phyloP scores from a whole-genome alignment of 208 protist species.

The Leishmania turanica region DNA sequence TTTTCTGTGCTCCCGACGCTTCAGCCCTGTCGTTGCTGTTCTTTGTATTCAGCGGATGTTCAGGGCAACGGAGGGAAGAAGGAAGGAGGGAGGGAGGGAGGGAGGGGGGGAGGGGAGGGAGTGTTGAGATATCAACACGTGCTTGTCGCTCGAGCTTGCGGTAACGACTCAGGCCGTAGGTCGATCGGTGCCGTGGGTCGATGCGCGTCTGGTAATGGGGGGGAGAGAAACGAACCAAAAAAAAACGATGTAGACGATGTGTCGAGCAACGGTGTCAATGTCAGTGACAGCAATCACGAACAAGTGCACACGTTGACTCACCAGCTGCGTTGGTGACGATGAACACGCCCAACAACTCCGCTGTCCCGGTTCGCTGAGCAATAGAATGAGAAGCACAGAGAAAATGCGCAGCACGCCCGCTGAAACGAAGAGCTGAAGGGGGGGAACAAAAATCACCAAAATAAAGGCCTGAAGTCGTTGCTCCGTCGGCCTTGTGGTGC shows the following conservation, averaged over 20 bases:
- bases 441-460: background rate
- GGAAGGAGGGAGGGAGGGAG: background rate
- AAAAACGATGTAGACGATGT: background rate
- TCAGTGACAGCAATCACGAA: conserved; percentile 6
- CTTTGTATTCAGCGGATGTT: background rate
- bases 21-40: background rate
- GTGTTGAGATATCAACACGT: background rate
- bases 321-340: background rate
- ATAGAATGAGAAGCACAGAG: background rate
- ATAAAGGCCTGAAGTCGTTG: background rate
- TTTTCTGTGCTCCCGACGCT: background rate
- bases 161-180: background rate
- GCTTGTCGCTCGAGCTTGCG: background rate
- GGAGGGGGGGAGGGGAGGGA: background rate
- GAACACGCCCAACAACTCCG: background rate
- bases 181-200: background rate
- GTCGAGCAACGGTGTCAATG: background rate
- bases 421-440: background rate
- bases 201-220: background rate
- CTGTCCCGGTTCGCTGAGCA: background rate
- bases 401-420: background rate
- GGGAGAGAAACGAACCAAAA: background rate
- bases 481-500: background rate
- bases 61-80: background rate
- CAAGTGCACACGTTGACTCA: background rate